These are phyloP conservation scores for Lasiosphaeris hirsuta DNA, from an alignment of 495 filamentous ascomycete species.

Conservation along the genomic window DNA sequence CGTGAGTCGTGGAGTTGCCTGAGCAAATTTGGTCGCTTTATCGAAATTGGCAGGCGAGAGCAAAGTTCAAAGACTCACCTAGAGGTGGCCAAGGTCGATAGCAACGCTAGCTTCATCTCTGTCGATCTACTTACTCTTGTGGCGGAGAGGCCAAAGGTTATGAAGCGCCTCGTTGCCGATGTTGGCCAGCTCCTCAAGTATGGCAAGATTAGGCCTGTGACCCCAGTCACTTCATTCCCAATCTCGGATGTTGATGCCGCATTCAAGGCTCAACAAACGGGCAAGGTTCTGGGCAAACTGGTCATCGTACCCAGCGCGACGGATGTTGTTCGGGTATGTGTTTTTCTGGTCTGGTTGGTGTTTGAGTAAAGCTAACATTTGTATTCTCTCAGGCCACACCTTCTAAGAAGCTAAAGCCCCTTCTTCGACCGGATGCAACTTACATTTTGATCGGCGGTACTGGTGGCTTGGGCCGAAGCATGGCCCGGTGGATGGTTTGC, in stretches of 20 bases:
- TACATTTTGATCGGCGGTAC: constrained; percentile 64
- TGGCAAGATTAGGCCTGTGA: constrained; percentile 37
- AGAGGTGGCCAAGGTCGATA: constrained; percentile 40
- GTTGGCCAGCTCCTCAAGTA: constrained; percentile 40
- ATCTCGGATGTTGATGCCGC: constrained; percentile 54
- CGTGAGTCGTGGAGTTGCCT: constrained; percentile 48
- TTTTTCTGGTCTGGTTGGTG: not conserved
- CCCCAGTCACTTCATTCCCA: constrained; percentile 43
- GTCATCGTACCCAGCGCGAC: constrained; percentile 44
- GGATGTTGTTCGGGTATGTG: constrained; percentile 38
- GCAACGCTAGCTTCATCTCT: constrained; percentile 46
- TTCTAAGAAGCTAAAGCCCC: constrained; percentile 29
- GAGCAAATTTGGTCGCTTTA: constrained; percentile 45
- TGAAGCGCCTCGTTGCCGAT: constrained; percentile 38
- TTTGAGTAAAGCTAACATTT: not conserved
- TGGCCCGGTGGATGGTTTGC: constrained; percentile 57
- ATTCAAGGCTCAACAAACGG: constrained; percentile 55
- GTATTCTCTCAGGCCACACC: constrained; percentile 23
- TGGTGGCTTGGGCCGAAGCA: constrained; percentile 59
- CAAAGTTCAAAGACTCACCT: constrained; percentile 36
- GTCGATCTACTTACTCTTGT: constrained; percentile 45
- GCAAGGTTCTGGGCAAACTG: constrained; percentile 55
- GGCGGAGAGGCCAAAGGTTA: constrained; percentile 36
- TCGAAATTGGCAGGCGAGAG: constrained; percentile 45
- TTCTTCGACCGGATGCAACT: constrained; percentile 44